Conservation (phyloP, 805 yeast species). For the Hanseniaspora singularis region DNA sequence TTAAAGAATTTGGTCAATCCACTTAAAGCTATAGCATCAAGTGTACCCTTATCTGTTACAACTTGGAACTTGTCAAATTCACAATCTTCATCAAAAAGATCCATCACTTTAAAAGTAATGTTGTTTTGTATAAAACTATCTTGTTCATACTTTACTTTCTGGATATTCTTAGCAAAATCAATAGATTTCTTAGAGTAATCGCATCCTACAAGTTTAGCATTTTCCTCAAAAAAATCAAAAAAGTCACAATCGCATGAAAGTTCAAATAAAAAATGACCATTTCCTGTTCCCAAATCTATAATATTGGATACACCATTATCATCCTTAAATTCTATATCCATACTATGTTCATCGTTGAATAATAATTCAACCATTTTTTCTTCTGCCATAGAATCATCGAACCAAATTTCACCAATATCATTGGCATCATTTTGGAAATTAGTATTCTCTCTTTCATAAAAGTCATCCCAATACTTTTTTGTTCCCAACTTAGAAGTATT, state of each 20-base stretch:
- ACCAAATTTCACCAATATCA: slow-evolving; percentile 96
- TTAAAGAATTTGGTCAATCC: slow-evolving; percentile 39
- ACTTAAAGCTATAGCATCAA: slow-evolving; percentile 91
- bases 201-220: slow-evolving; percentile 54
- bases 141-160: slow-evolving; percentile 30
- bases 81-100: slow-evolving; percentile 40
- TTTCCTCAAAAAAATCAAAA: slow-evolving; percentile 16
- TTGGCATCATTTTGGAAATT: slow-evolving; percentile 64
- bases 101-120: slow-evolving; percentile 53
- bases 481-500: slow-evolving; percentile 80
- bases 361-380: slow-evolving; percentile 65
- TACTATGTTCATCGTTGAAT: slow-evolving; percentile 19
- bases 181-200: slow-evolving; percentile 83
- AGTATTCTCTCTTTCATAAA: slow-evolving; percentile 57
- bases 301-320: slow-evolving; percentile 29
- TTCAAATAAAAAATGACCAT: slow-evolving; percentile 76
- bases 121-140: slow-evolving; percentile 21
- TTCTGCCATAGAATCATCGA: slow-evolving; percentile 90
- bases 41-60: slow-evolving; percentile 84
- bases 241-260: slow-evolving; percentile 49
- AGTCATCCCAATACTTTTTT: slow-evolving; percentile 80
- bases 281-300: slow-evolving; percentile 89
- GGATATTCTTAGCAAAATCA: slow-evolving; percentile 54
- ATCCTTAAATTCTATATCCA: slow-evolving; percentile 25
- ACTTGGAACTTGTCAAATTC: slow-evolving; percentile 45